Conservation (phyloP, 106 monocot species). For the Allium fistulosum region DNA sequence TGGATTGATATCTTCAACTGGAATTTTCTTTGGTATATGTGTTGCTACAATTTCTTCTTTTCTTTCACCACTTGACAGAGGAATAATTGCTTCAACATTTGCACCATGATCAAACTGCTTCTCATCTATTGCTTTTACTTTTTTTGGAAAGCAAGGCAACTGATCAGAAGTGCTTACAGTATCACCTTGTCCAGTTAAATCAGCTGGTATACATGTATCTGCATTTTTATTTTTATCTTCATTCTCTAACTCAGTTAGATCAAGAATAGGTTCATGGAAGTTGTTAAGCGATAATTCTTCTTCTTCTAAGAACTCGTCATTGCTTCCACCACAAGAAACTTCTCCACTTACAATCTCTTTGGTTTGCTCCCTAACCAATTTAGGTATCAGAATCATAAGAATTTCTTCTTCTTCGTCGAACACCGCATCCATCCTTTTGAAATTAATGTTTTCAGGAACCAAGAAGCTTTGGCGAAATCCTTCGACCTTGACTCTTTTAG, state of each 20-base stretch:
- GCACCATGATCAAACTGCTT: not conserved
- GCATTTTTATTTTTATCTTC: not conserved
- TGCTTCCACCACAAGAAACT: not conserved
- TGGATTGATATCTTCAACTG: not conserved
- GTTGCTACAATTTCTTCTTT: not conserved
- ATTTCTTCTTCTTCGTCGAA: slow-evolving; percentile 33
- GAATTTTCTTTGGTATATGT: not conserved
- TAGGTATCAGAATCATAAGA: slow-evolving; percentile 31
- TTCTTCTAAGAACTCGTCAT: not conserved
- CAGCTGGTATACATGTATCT: not conserved
- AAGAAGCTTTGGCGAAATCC: slow-evolving; percentile 27
- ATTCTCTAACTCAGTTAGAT: not conserved
- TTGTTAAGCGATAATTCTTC: not conserved
- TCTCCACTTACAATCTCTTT: slow-evolving; percentile 9
- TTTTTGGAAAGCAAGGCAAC: not conserved
- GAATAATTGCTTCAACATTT: not conserved
- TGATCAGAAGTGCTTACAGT: not conserved
- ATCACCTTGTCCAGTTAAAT: not conserved
- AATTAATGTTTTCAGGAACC: slow-evolving; percentile 26
- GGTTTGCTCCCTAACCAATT: slow-evolving; percentile 7
- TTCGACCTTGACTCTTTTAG: slow-evolving; percentile 7
- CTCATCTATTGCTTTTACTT: not conserved
- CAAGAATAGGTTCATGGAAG: not conserved
- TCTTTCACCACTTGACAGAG: not conserved
- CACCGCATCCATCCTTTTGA: slow-evolving; percentile 24